Base-by-base conservation (phyloP, 768 basidiomycete genomes). In the Tylopilus intermedius region DNA sequence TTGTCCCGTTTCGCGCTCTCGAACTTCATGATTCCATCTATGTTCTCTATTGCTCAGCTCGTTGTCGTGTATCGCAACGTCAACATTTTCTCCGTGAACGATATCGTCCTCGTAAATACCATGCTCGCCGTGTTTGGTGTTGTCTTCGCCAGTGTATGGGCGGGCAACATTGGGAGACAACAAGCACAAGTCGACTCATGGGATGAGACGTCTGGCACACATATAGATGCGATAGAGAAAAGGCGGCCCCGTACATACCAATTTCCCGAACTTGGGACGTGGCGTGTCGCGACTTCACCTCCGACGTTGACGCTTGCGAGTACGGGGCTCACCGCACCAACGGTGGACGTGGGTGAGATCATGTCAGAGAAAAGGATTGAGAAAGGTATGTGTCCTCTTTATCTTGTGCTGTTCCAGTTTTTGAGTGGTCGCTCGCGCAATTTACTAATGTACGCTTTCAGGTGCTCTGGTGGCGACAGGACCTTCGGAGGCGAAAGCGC, bases 131-230 rank as follows among this genome's bases (percentile, higher is more conserved):
- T 70, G 32, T 63, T 67, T 21, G 70, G 68, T 32, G 68, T 66
- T 43, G 68, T 65, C 9, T 67, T 70, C 27, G 69, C 69, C 2
- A 71, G 66, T 10, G 62, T 69, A 13, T 71, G 69, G 69, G 53
- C 59, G 2, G 63, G 61, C 15, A 58, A 50, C 13, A 26, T 39
- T 9, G n/a, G 32, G 9, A 55, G 49, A 33, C 47, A 49, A 37
- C 45, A 56, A 5, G 40, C 48, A 4, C 43, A 41, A 15, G 2
- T n/a, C 0, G 43, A 49, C 10, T 1, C 2, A 0, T 45, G 21
- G 46, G 55, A 39, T 5, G 33, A 33, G 3, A 13, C 15, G 0
- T n/a, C 24, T 38, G 26, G 5, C 2, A 15, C 14, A 8, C 29
- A 38, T n/a, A 29, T 43, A 24, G 43, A 30, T 10, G 18, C 1